phyloP scores from a whole-genome alignment of 1,139 yeast species.

The Hanseniaspora uvarum region DNA sequence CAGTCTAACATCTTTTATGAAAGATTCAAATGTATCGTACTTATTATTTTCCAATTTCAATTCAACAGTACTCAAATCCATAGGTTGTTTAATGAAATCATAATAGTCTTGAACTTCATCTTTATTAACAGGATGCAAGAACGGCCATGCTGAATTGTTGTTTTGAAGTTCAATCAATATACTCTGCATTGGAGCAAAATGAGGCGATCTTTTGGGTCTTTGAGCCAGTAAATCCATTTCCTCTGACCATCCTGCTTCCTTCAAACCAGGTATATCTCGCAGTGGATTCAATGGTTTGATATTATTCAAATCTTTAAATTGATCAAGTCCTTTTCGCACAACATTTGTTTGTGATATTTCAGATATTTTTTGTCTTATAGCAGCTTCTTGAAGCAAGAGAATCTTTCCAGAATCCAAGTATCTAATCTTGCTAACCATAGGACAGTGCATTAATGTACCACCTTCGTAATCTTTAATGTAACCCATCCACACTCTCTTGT shows the following conservation, averaged over 20 bases:
- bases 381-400: constrained; percentile 77
- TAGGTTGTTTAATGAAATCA: constrained; percentile 95
- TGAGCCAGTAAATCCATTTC: constrained; percentile 97
- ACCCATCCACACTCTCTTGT: constrained; percentile 91
- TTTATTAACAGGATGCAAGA: constrained; percentile 79
- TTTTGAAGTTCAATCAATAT: constrained; percentile 77
- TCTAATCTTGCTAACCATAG: constrained; percentile 79
- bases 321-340: constrained; percentile 69
- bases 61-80: constrained; percentile 96
- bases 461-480: constrained; percentile 98
- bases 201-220: constrained; percentile 89
- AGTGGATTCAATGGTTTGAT: constrained; percentile 56
- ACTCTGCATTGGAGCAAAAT: constrained; percentile 86
- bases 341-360: constrained; percentile 70
- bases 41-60: constrained; percentile 83
- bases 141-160: constrained; percentile 99
- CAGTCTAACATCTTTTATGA: constrained; percentile 75
- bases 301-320: constrained; percentile 48
- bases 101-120: constrained; percentile 96
- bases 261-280: constrained; percentile 65
- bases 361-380: constrained; percentile 74
- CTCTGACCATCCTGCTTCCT: constrained; percentile 95
- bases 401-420: constrained; percentile 85
- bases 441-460: constrained; percentile 95
- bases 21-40: constrained; percentile 82